Base-by-base conservation (phyloP, 1,284 basidiomycete species). In the Puccinia horiana region DNA sequence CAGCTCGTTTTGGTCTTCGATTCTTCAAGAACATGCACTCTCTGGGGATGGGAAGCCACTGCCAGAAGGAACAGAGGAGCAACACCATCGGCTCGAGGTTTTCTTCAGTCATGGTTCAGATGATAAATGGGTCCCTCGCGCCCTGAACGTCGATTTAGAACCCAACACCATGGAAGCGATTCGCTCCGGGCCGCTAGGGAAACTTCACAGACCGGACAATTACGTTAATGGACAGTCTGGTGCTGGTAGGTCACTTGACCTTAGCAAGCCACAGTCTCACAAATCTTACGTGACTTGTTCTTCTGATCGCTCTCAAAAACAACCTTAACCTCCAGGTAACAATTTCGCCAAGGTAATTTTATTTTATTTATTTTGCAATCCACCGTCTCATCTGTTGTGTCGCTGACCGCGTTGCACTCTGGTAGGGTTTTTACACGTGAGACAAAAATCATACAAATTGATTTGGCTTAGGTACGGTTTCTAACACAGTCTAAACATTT, bases 11-110 rank as follows among this genome's bases (percentile, higher is more conserved):
- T 94, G 93, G 93, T 88, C 90, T 83, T 91, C 91, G 90, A 89
- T 93, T 73, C 88, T 94, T n/a, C 90, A 90, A 16, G 93, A 94
- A 87, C 93, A 94, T 87, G 93, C 92, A 0, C 88, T 94, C 52
- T 90, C 93, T 85, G 87, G 90, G 26, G 88, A 89, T 35, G 93
- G 93, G 86, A 93, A 93, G 85, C 84, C 91, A 85, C n/a, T 47
- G 44, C 81, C 70, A 54, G 72, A 67, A 74, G 80, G 52, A 47
- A 81, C 70, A 52, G 63, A 54, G 23, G 85, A 83, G 65, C 84
- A 86, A 76, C 84, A 86, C 67, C 82, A 79, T 56, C 84, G 83
- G 65, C 84, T 86, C 61, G 85, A 85, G 61, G 86, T 87, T 73
- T 87, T 87, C 84, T 87, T 87, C 69, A 85, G 86, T 81, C 85